Evolutionary conservation across 2,329 filamentous ascomycete species (phyloP).

Genomic region (Aspergillus fischeri): DNA sequence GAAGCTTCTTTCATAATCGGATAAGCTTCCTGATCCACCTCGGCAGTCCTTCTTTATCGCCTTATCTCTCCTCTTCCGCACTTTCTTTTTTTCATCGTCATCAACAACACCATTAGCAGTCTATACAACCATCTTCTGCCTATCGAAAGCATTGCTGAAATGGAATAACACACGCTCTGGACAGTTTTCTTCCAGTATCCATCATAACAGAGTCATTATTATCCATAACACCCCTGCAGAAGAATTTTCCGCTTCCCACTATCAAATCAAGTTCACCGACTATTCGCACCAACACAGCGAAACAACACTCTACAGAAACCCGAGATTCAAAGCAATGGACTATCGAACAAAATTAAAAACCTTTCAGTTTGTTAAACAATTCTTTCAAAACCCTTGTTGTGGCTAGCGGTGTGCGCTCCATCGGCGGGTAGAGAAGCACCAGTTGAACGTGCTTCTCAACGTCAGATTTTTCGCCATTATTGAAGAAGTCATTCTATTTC

Average conservation of each 20-base stretch:
- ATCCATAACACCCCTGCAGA: no score
- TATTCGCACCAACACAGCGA: background rate
- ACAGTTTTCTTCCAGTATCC: background rate
- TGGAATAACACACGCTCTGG: conserved; percentile 18
- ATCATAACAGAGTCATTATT: background rate
- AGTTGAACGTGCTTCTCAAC: background rate
- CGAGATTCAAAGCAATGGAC: conserved; percentile 10
- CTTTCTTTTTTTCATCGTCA: no score
- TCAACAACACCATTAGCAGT: background rate
- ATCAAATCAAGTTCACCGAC: no score
- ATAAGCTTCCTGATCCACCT: background rate
- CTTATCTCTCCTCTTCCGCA: background rate
- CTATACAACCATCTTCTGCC: background rate
- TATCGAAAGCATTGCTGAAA: conserved; percentile 5
- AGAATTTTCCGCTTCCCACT: background rate
- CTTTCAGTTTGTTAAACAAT: conserved; percentile 2
- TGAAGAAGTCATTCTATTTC: background rate
- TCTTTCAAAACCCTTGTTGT: conserved; percentile 12
- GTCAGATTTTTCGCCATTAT: background rate
- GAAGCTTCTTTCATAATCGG: background rate
- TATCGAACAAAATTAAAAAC: conserved; percentile 11
- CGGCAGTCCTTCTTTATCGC: no score
- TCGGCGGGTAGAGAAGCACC: background rate
- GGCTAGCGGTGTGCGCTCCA: conserved; percentile 17
- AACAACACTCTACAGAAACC: background rate